Percentiles rank a stretch among this genome's conserved stretches.
phyloP scores from a whole-genome alignment of 2,329 filamentous ascomycete species.

The Elsinoe fawcettii region DNA sequence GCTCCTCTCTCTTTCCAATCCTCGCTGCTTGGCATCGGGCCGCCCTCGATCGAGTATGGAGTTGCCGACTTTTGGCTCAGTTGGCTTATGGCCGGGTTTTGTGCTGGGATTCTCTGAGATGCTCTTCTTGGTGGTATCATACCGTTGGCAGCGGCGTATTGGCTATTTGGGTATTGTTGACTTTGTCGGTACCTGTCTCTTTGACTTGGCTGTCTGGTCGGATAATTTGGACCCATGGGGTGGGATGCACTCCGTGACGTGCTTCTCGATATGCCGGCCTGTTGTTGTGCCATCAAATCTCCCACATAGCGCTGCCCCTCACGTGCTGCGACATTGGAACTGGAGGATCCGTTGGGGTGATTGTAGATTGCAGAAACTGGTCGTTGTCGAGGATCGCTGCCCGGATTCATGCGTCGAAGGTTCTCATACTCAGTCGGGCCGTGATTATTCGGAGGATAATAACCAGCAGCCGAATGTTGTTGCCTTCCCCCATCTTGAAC shows the following conservation, averaged over 20 bases:
- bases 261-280: constrained; percentile 50
- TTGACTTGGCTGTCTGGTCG: constrained; percentile 61
- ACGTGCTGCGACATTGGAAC: constrained; percentile 35
- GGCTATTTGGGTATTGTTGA: constrained; percentile 38
- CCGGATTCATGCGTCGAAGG: constrained; percentile 21
- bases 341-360: constrained; percentile 41
- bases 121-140: constrained; percentile 66
- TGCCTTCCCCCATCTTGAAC: constrained; percentile 3
- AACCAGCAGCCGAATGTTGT: neutral
- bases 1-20: constrained; percentile 95
- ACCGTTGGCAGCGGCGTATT: constrained; percentile 45
- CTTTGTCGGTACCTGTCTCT: constrained; percentile 60
- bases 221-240: constrained; percentile 53
- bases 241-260: constrained; percentile 56
- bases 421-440: constrained; percentile 18
- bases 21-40: constrained; percentile 61
- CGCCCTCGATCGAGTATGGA: constrained; percentile 48
- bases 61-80: constrained; percentile 26
- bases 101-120: constrained; percentile 59
- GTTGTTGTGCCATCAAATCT: constrained; percentile 33
- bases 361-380: constrained; percentile 35
- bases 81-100: neutral
- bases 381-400: constrained; percentile 16
- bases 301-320: constrained; percentile 43
- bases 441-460: neutral